Evolutionary conservation across 306 rosid genomes (phyloP), one percentile per base, ranked within the genome.

Genomic region (Cercis canadensis): DNA sequence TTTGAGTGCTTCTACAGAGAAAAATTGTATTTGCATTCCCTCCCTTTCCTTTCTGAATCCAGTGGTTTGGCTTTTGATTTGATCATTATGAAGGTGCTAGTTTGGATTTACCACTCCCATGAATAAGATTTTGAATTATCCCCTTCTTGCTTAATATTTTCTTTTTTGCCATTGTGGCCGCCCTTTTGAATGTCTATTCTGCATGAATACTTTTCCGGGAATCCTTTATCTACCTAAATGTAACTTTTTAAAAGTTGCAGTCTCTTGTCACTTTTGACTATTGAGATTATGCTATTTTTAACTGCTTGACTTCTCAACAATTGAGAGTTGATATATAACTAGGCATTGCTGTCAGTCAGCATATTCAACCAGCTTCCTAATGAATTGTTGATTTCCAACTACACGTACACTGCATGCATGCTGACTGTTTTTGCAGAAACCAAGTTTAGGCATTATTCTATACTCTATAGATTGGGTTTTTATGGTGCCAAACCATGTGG

Each of bases 51-150:
- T 58, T 61, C 4, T 53, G 70, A 60, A 43, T 33, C 41, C 47
- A 33, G 19, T 41, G 29, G 50, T 79, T 65, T 29, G 40, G 24
- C 31, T 56, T 24, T 24, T 24, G 29, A 24, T 33, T 61, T 49
- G 62, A 62, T 78, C 50, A 67, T 67, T 53, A 15, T 37, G 46
- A 79, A 61, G 39, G 16, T 60, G 46, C 46, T 61, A 32, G 54
- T 24, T 45, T 67, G 62, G 41, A 16, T 67, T 50, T 34, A 24
- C 75, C 13, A 33, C 44, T 3, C 3, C 29, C 29, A 37, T 6
- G 43, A 37, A 37, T 5, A 2, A 37, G 7, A 5, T 8, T 6
- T 24, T 50, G 69, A 37, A n/a, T 72, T 62, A 21, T 24, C 16
- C n/a, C 14, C 8, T 8, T 2, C 18, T 62, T 61, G 29, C 8